These are phyloP conservation scores for Colletotrichum destructivum DNA, from an alignment of 2,329 filamentous ascomycete species.

Conservation along the genomic window DNA sequence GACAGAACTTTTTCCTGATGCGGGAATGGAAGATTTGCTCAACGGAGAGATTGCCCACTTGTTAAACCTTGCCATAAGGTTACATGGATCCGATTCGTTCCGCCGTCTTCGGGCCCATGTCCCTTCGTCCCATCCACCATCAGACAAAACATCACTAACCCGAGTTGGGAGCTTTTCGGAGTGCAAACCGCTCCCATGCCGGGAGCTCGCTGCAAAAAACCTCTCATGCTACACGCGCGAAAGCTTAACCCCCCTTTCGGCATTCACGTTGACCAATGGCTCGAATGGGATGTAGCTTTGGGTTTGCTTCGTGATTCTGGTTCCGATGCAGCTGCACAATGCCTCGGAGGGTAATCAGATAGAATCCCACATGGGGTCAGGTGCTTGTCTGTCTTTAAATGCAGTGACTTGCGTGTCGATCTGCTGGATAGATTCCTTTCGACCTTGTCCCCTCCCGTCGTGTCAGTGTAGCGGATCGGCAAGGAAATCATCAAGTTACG, in stretches of 20 bases:
- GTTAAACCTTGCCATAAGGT: neutral
- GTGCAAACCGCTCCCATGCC: neutral
- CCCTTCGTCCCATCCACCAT: neutral
- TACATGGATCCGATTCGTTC: neutral
- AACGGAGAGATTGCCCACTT: neutral
- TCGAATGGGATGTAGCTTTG: no score
- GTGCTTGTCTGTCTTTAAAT: neutral
- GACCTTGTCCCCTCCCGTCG: neutral
- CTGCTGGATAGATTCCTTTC: no score
- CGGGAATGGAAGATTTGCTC: conserved; percentile 1
- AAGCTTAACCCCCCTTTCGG: neutral
- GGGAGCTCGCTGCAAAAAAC: neutral
- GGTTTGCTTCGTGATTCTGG: neutral
- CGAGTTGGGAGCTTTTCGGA: no score
- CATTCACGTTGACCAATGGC: neutral
- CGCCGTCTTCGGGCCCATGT: neutral
- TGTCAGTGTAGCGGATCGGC: no score
- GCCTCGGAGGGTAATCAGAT: neutral
- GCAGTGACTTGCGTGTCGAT: neutral
- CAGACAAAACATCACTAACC: neutral
- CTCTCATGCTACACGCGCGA: neutral
- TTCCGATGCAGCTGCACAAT: neutral
- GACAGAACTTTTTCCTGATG: conserved; percentile 17
- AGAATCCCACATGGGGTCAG: neutral
- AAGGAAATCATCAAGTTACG: neutral